These are phyloP conservation scores for Eutypella sp. DNA, from an alignment of 2,329 filamentous ascomycete species.

Conservation along the genomic window DNA sequence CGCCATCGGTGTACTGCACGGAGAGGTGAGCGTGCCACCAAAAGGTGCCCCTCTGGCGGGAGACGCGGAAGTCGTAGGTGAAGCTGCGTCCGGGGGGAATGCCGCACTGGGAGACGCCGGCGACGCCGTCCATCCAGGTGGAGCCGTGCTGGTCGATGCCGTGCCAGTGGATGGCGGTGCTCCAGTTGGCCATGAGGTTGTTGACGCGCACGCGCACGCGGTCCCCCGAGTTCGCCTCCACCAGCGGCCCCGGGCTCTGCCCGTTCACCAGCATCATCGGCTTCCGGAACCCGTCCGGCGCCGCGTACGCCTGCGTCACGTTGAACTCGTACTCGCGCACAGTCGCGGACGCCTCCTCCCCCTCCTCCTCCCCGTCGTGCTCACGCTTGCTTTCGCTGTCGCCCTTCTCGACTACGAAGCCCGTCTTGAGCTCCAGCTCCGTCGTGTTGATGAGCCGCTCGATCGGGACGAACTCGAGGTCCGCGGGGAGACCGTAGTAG, in stretches of 20 bases:
- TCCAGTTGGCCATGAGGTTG: conserved; percentile 31
- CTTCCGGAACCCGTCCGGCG: conserved; percentile 32
- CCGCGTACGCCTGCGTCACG: conserved; percentile 25
- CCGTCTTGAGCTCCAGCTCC: conserved; percentile 24
- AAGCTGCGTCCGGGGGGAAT: conserved; percentile 52
- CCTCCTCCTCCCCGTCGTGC: neutral
- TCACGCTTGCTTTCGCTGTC: neutral
- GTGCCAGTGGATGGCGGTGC: conserved; percentile 63
- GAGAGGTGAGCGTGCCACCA: conserved; percentile 59
- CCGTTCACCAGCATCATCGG: conserved; percentile 36
- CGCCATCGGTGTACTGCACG: conserved; percentile 59
- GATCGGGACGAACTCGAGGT: conserved; percentile 16
- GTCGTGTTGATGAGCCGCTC: conserved; percentile 21
- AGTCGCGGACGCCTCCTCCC: conserved; percentile 1
- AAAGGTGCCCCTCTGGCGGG: conserved; percentile 33
- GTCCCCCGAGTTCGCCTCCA: conserved; percentile 41
- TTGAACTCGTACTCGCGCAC: conserved; percentile 29
- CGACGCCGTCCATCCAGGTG: conserved; percentile 62
- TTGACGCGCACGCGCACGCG: conserved; percentile 35
- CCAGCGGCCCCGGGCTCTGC: conserved; percentile 38
- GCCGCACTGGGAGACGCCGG: conserved; percentile 55
- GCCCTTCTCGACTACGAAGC: conserved; percentile 12
- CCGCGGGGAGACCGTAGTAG: conserved; percentile 17
- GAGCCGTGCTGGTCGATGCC: conserved; percentile 61
- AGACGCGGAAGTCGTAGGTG: conserved; percentile 56